Percentiles rank a stretch among this genome's conserved stretches.
Evolutionary conservation across 2,329 filamentous ascomycete species (phyloP).

Genomic region (Hypoxylon sp.): DNA sequence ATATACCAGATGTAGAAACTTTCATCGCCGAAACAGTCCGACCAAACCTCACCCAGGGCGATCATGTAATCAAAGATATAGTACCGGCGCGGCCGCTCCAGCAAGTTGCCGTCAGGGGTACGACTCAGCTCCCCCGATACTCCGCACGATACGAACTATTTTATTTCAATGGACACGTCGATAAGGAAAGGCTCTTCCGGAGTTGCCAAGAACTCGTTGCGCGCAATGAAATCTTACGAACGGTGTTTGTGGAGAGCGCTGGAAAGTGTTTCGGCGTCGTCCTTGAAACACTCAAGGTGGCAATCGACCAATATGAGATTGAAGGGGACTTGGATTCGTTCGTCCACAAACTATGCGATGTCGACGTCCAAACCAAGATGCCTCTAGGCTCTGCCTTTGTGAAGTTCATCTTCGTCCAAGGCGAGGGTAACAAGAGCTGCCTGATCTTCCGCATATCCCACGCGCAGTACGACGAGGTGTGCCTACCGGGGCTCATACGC

Average conservation of each 20-base stretch:
- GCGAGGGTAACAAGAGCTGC: conserved; percentile 55
- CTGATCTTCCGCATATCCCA: conserved; percentile 76
- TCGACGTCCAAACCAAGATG: conserved; percentile 70
- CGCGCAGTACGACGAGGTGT: conserved; percentile 79
- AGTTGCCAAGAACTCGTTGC: conserved; percentile 70
- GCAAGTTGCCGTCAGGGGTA: conserved; percentile 71
- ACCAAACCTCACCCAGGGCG: conserved; percentile 65
- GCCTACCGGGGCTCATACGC: conserved; percentile 72
- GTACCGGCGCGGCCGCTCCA: conserved; percentile 73
- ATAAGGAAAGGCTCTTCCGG: conserved; percentile 63
- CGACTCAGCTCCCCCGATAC: conserved; percentile 70
- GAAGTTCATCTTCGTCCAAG: conserved; percentile 70
- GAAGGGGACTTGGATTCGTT: conserved; percentile 67
- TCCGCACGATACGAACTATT: conserved; percentile 76
- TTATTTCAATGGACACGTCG: conserved; percentile 68
- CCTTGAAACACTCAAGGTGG: conserved; percentile 66
- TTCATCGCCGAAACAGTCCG: conserved; percentile 66
- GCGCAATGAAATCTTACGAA: conserved; percentile 75
- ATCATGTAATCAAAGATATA: conserved; percentile 69
- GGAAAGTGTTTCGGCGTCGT: conserved; percentile 70
- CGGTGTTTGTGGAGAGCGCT: conserved; percentile 71
- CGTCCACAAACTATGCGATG: conserved; percentile 66
- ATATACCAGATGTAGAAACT: conserved; percentile 56
- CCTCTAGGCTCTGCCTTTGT: conserved; percentile 73
- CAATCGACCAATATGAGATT: conserved; percentile 68